Conservation (phyloP, 108 stramenopile species). For the Tribonema minus region DNA sequence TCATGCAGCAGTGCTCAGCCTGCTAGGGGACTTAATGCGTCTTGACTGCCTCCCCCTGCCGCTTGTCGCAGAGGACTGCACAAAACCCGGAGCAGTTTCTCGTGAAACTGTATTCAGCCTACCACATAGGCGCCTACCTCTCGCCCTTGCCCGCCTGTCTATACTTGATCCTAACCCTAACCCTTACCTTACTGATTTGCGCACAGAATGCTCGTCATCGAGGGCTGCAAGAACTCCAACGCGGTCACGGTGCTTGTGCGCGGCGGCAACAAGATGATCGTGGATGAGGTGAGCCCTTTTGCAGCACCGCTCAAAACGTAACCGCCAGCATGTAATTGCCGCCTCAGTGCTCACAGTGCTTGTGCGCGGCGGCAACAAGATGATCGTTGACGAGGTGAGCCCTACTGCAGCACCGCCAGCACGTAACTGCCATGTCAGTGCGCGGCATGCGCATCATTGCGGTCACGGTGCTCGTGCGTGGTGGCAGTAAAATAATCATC, state of each 20-base stretch:
- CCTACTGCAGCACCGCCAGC: too few species aligned
- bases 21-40: too few species aligned
- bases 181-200: too few species aligned
- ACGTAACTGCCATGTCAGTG: constrained; percentile 83
- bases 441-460: constrained; percentile 89
- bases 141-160: too few species aligned
- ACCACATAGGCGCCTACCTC: too few species aligned
- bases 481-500: constrained; percentile 99
- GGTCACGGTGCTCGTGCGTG: constrained; percentile 93
- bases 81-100: too few species aligned
- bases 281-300: constrained; percentile 70
- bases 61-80: too few species aligned
- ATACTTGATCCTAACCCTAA: too few species aligned
- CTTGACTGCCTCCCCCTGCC: too few species aligned
- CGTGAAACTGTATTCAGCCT: too few species aligned
- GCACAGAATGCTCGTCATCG: constrained; percentile 79
- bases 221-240: constrained; percentile 88
- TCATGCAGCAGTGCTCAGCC: too few species aligned
- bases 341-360: constrained; percentile 96
- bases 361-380: constrained; percentile 94
- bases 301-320: neutral
- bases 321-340: too few species aligned
- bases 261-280: constrained; percentile 98
- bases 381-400: constrained; percentile 99
- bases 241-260: constrained; percentile 96